Evolutionary conservation across 1,284 basidiomycete species (phyloP), one percentile per base, ranked within the genome.

Genomic region (Trichosporon sp.): DNA sequence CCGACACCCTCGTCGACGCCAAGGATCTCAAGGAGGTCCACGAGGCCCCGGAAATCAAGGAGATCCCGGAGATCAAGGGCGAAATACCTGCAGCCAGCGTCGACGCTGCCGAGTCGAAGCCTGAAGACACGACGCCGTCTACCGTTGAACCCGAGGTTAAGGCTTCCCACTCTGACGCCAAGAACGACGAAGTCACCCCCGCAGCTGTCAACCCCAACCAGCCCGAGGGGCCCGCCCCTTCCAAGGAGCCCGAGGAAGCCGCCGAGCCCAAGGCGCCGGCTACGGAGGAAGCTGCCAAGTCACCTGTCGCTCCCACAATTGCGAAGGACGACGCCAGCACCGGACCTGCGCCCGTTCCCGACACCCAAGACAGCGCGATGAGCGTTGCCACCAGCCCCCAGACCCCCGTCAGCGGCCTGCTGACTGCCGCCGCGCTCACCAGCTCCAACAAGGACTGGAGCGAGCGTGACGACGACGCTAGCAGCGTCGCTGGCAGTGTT

Each of bases 391-490:
- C 56, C 27, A n/a, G 0, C 29, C 29, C 56, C 7, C 27, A 31
- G 27, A 32, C 56, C 15, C 56, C 56, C 1, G 56, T 18, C 3
- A 60, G 18, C 29, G 13, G 5, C 56, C 18, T 32, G 56, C 18
- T 60, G 56, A 60, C 56, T 15, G 18, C 18, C 6, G 56, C 56
- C 8, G 56, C 56, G n/a, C 56, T 60, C 18, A 31, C 56, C 31
- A 60, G 29, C 56, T 60, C 56, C 56, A 60, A 60, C 56, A 60
- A 60, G 56, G 56, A 60, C 1, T 60, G 56, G 56, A 60, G 56
- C 29, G 56, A 60, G 27, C 56, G 56, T 23, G 56, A 31, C 29
- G 56, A 60, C 31, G 56, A 60, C 56, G 27, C 56, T 60, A 60
- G 56, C 56, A 60, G 56, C 56, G 56, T 60, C 56, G 56, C 56